Evolutionary conservation across 345 rosid genomes (phyloP).

Genomic region (Punica granatum): DNA sequence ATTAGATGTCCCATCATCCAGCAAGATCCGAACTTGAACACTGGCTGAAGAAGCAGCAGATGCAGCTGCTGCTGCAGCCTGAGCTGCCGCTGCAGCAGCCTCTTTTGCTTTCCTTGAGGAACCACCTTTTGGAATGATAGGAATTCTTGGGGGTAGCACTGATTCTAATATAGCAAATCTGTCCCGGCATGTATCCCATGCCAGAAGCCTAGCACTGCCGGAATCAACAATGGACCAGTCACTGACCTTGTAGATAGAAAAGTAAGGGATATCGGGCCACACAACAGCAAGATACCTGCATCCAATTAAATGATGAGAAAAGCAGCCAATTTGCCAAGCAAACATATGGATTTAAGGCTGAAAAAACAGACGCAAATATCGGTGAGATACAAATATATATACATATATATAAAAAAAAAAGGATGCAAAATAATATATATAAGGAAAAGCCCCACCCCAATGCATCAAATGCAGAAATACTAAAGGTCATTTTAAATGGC

Average conservation of each 20-base stretch:
- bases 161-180: conserved; percentile 94
- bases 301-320: conserved; percentile 18
- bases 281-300: conserved; percentile 92
- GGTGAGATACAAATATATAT: neutral
- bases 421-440: neutral
- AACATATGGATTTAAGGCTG: neutral
- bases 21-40: conserved; percentile 97
- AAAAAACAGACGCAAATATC: neutral
- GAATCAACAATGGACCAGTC: conserved; percentile 98
- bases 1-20: conserved; percentile 99
- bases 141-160: conserved; percentile 71
- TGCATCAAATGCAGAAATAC: neutral
- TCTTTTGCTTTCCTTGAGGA: conserved; percentile 92
- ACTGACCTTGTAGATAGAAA: conserved; percentile 87
- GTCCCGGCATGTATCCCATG: conserved; percentile 95
- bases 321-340: neutral
- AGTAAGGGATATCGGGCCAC: conserved; percentile 97
- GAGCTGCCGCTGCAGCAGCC: conserved; percentile 97
- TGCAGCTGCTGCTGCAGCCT: conserved; percentile 96
- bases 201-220: conserved; percentile 93
- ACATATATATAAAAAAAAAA: conserved; percentile 3
- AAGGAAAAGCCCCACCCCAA: neutral
- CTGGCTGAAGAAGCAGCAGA: conserved; percentile 82
- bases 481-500: neutral
- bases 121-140: conserved; percentile 76